A percentile compares a stretch with the other conserved stretches of the same genome.
Conservation (phyloP, 441 rosid genomes). For the Gossypium davidsonii region DNA sequence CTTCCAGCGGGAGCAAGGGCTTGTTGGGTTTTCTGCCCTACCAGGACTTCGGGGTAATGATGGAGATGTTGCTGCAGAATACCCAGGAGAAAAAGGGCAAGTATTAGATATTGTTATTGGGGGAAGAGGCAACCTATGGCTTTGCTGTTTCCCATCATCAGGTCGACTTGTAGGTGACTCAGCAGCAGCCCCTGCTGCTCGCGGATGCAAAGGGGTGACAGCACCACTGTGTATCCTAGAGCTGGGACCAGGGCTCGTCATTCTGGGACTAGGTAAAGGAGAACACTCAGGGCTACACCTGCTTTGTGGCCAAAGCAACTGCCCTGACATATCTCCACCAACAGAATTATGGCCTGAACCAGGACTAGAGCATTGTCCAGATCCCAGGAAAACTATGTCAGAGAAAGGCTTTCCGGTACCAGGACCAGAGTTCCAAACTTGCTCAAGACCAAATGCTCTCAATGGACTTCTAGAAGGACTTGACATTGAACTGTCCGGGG, state of each 20-base stretch:
- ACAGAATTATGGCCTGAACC: conserved; percentile 93
- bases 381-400: conserved; percentile 51
- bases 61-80: conserved; percentile 75
- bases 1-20: conserved; percentile 83
- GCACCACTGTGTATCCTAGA: conserved; percentile 89
- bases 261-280: conserved; percentile 87
- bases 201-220: conserved; percentile 82
- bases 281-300: conserved; percentile 97
- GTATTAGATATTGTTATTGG: conserved; percentile 59
- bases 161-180: conserved; percentile 60
- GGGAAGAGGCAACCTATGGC: conserved; percentile 83
- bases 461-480: conserved; percentile 98
- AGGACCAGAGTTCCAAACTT: conserved; percentile 49
- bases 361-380: conserved; percentile 97
- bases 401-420: conserved; percentile 50
- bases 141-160: conserved; percentile 62
- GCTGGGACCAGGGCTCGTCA: conserved; percentile 92
- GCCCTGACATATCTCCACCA: conserved; percentile 86
- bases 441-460: conserved; percentile 61
- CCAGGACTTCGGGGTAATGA: conserved; percentile 85
- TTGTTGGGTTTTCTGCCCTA: conserved; percentile 56
- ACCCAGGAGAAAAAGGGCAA: conserved; percentile 61
- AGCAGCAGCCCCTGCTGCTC: conserved; percentile 51
- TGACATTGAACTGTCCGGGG: conserved; percentile 91
- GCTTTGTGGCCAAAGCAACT: conserved; percentile 83